These are phyloP conservation scores for Pharnaceum exiguum DNA, from an alignment of 148 eudicot species.

Conservation along the genomic window DNA sequence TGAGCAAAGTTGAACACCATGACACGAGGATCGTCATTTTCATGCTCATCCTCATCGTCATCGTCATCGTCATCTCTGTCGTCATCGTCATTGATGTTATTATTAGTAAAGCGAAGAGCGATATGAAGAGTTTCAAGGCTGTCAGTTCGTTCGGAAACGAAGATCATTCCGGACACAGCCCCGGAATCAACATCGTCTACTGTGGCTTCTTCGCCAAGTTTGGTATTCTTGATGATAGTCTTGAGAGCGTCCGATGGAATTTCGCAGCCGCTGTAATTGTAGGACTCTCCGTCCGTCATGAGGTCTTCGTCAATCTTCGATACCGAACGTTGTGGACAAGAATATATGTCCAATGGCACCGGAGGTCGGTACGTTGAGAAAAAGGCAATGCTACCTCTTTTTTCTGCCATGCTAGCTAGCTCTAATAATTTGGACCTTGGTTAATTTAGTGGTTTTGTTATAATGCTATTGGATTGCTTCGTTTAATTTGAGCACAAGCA, in stretches of 20 bases:
- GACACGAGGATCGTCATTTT: not conserved
- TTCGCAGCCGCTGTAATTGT: slow-evolving; percentile 18
- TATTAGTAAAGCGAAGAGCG: not conserved
- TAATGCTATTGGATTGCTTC: too few species aligned
- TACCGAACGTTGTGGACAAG: not conserved
- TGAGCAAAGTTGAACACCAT: slow-evolving; percentile 1
- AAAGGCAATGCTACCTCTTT: slow-evolving; percentile 20
- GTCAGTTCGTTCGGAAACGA: slow-evolving; percentile 16
- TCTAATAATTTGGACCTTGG: too few species aligned
- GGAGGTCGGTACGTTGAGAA: slow-evolving; percentile 26
- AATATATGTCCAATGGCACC: slow-evolving; percentile 15
- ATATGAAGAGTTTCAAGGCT: slow-evolving; percentile 23
- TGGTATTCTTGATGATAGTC: slow-evolving; percentile 7
- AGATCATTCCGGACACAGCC: slow-evolving; percentile 1
- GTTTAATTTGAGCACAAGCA: too few species aligned
- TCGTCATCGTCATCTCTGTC: too few species aligned
- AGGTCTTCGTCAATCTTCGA: not conserved
- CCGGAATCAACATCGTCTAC: slow-evolving; percentile 11
- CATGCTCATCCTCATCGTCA: too few species aligned
- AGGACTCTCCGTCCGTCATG: not conserved
- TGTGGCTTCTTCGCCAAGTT: not conserved
- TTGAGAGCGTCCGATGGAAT: slow-evolving; percentile 21
- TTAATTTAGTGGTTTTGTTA: too few species aligned
- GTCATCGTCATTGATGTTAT: too few species aligned
- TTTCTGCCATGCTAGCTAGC: slow-evolving; percentile 13